phyloP scores from a whole-genome alignment of 2,329 filamentous ascomycete genomes.

The Fusarium mundagurra region DNA sequence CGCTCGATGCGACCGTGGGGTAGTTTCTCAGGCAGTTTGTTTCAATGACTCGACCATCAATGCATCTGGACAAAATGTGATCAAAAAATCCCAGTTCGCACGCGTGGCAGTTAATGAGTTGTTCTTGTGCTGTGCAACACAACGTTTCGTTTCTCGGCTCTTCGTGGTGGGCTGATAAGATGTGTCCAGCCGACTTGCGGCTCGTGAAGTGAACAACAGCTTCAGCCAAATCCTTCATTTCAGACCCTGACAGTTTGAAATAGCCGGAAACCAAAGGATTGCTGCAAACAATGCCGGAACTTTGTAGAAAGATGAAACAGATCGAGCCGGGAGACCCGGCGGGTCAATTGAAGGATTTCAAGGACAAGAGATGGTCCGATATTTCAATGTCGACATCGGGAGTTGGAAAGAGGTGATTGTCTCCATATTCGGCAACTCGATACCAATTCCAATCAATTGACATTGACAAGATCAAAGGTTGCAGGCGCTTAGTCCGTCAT shows the following conservation, averaged over 20 bases:
- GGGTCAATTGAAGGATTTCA: conserved; percentile 1
- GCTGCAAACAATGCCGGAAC: background rate
- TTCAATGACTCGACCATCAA: conserved; percentile 5
- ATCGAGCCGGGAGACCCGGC: conserved; percentile 10
- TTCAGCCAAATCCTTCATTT: conserved; percentile 12
- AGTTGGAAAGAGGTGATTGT: conserved; percentile 39
- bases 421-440: background rate
- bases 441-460: conserved; percentile 6
- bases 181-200: conserved; percentile 15
- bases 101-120: conserved; percentile 41
- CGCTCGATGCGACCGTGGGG: conserved; percentile 2
- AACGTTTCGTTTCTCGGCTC: conserved; percentile 12
- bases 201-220: conserved; percentile 18
- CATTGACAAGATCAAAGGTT: background rate
- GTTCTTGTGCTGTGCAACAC: conserved; percentile 34
- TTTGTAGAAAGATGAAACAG: background rate
- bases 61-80: conserved; percentile 1
- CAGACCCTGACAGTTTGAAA: background rate
- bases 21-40: conserved; percentile 15
- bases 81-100: conserved; percentile 10
- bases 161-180: conserved; percentile 25
- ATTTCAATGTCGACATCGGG: conserved; percentile 43
- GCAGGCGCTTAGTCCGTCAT: background rate
- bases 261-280: conserved; percentile 12
- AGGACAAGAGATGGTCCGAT: conserved; percentile 22